These are phyloP conservation scores for Kwoniella pini DNA, from an alignment of 768 basidiomycete species.

Conservation along the genomic window DNA sequence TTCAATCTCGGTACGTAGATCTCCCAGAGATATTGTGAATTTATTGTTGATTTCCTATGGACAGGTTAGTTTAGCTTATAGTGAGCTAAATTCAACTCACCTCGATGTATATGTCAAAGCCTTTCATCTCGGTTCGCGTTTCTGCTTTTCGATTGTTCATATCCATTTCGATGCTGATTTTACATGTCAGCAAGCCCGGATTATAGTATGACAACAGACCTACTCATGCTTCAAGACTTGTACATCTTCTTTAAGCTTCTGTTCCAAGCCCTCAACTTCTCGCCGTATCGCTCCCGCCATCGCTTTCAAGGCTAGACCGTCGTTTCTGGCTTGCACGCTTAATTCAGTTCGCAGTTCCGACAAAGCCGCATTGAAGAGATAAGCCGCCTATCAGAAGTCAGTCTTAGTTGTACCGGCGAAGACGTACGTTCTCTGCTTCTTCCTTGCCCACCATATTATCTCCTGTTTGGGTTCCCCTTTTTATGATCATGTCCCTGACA, in stretches of 20 bases:
- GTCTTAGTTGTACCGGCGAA: neutral
- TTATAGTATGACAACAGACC: neutral
- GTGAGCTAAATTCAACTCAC: too few relatives aligned
- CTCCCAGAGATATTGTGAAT: conserved; percentile 57
- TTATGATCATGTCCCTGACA: conserved; percentile 50
- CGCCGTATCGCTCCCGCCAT: conserved; percentile 73
- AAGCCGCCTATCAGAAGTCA: conserved; percentile 72
- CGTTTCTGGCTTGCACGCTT: conserved; percentile 76
- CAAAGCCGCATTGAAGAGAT: conserved; percentile 88
- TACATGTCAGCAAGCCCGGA: neutral
- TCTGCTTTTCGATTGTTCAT: conserved; percentile 92
- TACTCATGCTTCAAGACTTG: conserved; percentile 76
- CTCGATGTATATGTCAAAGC: conserved; percentile 73
- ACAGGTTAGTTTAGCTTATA: too few relatives aligned
- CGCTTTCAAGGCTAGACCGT: conserved; percentile 76
- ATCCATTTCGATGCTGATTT: conserved; percentile 86
- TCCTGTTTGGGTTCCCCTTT: conserved; percentile 44
- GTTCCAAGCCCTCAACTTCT: conserved; percentile 80
- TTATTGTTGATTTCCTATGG: conserved; percentile 57
- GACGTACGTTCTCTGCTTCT: conserved; percentile 57
- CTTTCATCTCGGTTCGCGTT: conserved; percentile 76
- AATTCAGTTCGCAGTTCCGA: conserved; percentile 86
- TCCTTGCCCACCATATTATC: conserved; percentile 52
- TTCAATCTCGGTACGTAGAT: conserved; percentile 57
- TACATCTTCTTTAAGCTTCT: conserved; percentile 92